Evolutionary conservation across 2,329 filamentous ascomycete species (phyloP), one percentile per base, ranked within the genome.

Genomic region (Ophiostoma quercus): DNA sequence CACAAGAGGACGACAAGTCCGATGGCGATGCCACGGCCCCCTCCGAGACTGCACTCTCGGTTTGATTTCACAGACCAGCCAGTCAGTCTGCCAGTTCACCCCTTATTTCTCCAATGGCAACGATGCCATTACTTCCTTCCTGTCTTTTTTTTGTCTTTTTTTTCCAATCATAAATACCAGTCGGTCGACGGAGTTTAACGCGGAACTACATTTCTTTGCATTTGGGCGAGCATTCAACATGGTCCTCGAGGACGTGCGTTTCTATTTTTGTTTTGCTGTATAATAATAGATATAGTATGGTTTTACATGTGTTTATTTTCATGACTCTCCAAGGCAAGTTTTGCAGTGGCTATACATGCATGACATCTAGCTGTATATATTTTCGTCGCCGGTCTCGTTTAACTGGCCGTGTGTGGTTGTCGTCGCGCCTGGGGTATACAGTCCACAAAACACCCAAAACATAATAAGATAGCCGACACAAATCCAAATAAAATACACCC

Each of bases 1-100:
- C 89, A 37, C 84, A 90, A 76, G 74, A 78, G 77, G 80, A 74
- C 79, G 72, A 73, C 1, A 19, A 66, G 29, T 14, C 1, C 6
- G 1, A 19, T 8, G 9, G 29, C 5, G 3, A 34, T 68, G 57
- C 25, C 19, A 22, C 19, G n/a, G 4, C 29, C 60, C 34, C 32
- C 9, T 19, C 16, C 12, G 12, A 16, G 57, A 62, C 57, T 25
- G 22, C 25, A 16, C 11, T 12, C 16, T 63, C 32, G 2, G 9
- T 32, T n/a, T 63, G 14, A 34, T 37, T 1, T 16, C n/a, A 14
- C 11, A 14, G 12, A 14, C 16, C 19, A 16, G 25, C 32, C 32
- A 16, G 16, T 16, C 43, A 8, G 16, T 16, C 19, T 19, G 43
- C 43, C n/a, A 37, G 14, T 39, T 63, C 14, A n/a, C 7, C 32